Conservation (phyloP, 1,284 basidiomycete genomes). For the Tetrapyrgos nigripes region DNA sequence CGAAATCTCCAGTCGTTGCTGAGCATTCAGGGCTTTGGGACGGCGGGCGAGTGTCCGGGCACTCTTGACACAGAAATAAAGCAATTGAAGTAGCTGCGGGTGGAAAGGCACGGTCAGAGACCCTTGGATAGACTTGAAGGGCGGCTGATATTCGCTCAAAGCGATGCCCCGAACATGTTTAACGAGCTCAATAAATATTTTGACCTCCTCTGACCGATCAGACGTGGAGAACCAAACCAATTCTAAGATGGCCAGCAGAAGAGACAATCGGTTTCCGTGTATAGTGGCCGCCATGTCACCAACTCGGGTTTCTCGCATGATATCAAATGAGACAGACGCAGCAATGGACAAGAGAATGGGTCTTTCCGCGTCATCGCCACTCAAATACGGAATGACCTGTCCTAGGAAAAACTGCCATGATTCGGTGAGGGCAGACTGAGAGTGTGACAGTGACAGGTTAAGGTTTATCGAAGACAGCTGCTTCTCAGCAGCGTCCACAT, state of each 20-base stretch:
- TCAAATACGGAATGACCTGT: constrained; percentile 67
- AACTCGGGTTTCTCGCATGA: constrained; percentile 73
- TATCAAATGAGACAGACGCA: constrained; percentile 66
- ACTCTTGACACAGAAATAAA: constrained; percentile 79
- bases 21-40: constrained; percentile 60
- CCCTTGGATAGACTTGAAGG: constrained; percentile 77
- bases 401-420: constrained; percentile 82
- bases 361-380: constrained; percentile 60
- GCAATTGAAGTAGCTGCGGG: constrained; percentile 77
- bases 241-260: constrained; percentile 81
- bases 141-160: constrained; percentile 77
- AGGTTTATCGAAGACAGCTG: constrained; percentile 75
- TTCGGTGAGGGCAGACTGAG: constrained; percentile 76
- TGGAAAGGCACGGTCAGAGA: constrained; percentile 77
- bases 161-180: constrained; percentile 71
- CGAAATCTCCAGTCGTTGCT: constrained; percentile 63
- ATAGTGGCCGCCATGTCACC: constrained; percentile 89
- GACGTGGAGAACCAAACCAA: constrained; percentile 76
- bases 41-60: constrained; percentile 56
- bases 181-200: constrained; percentile 68
- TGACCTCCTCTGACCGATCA: constrained; percentile 61
- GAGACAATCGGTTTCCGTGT: constrained; percentile 76
- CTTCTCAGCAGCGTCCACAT: constrained; percentile 54
- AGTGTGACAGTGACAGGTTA: constrained; percentile 85
- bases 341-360: constrained; percentile 65